Evolutionary conservation across 768 basidiomycete species (phyloP).

Genomic region (Termitomyces bulborhizus): DNA sequence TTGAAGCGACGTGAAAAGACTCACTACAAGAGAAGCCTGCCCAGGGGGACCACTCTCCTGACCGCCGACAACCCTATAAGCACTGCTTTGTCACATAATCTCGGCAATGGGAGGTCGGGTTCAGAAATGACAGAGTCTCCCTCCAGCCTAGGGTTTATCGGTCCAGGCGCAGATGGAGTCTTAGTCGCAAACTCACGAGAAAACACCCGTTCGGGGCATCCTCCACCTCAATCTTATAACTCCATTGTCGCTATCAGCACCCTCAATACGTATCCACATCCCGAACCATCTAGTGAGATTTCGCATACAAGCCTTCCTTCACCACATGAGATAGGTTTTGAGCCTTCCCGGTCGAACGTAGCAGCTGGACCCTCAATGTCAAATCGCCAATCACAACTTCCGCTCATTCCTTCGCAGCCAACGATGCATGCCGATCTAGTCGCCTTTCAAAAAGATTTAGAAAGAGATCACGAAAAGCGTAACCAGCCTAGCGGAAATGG

Average conservation of each 20-base stretch:
- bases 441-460: neutral
- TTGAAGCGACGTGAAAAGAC: neutral
- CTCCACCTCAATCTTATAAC: conserved; percentile 6
- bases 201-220: neutral
- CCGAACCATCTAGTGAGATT: neutral
- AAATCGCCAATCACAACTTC: neutral
- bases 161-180: neutral
- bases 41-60: neutral
- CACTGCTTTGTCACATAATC: neutral
- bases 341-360: neutral
- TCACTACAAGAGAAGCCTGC: neutral
- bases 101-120: neutral
- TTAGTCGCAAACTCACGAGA: neutral
- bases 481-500: conserved; percentile 6
- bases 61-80: neutral
- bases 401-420: neutral
- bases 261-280: neutral
- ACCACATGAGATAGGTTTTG: neutral
- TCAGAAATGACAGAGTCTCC: neutral
- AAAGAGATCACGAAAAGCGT: conserved; percentile 10
- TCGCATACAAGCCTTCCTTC: neutral
- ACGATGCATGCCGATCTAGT: neutral
- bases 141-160: neutral
- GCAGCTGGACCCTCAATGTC: neutral
- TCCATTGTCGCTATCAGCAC: neutral